Evolutionary conservation across 768 basidiomycete genomes (phyloP).

Genomic region (Sarcodon aspratus): DNA sequence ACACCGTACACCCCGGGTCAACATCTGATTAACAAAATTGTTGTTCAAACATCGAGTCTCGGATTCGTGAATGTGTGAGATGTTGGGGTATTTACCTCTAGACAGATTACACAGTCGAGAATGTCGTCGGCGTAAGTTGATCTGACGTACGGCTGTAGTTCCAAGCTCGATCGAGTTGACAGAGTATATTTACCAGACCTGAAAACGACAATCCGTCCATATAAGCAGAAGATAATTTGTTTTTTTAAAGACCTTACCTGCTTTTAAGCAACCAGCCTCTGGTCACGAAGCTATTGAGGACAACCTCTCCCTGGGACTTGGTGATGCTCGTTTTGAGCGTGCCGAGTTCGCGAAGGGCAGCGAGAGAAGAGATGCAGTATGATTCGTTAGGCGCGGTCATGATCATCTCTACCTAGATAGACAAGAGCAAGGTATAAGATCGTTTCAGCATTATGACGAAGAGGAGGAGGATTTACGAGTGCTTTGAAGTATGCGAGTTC

Average conservation of each 20-base stretch:
- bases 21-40: constrained; percentile 27
- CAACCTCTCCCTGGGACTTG: constrained; percentile 62
- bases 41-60: neutral
- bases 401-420: constrained; percentile 69
- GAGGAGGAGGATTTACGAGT: constrained; percentile 38
- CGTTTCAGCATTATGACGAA: too few species aligned
- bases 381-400: constrained; percentile 68
- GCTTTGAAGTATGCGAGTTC: constrained; percentile 84
- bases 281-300: constrained; percentile 75
- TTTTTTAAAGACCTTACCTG: constrained; percentile 38
- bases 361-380: constrained; percentile 68
- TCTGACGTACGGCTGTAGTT: constrained; percentile 65
- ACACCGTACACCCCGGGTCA: constrained; percentile 63
- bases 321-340: constrained; percentile 47
- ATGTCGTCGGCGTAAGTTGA: constrained; percentile 61
- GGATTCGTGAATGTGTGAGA: neutral
- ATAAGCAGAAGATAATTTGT: neutral
- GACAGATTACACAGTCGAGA: constrained; percentile 64
- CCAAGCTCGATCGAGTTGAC: constrained; percentile 62
- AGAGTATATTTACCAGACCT: constrained; percentile 61
- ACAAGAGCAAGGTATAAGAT: neutral
- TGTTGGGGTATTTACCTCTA: constrained; percentile 35
- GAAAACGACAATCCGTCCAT: neutral
- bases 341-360: constrained; percentile 61
- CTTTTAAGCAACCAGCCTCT: constrained; percentile 70